Base-by-base conservation (phyloP, 306 rosid species). In the Carpinus fangiana region DNA sequence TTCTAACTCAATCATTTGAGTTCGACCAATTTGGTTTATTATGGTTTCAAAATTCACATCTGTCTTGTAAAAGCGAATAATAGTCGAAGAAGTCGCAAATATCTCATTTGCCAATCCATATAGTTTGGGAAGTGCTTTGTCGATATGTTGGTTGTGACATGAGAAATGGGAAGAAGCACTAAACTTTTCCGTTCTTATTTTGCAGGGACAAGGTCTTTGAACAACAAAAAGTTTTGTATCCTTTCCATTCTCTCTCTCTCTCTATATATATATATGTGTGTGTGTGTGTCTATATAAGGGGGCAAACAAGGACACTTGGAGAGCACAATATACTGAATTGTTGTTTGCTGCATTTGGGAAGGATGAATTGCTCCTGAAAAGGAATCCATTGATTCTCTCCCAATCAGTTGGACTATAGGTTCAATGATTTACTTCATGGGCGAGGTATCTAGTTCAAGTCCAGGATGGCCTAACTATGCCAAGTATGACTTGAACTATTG, bases 181-280 rank as follows among this genome's bases (percentile, higher is more conserved):
- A 8, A 47, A 28, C 17, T 13, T 71, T 52, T 7, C 26, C 36
- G 54, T 52, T 75, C 48, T 76, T 80, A 46, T 64, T 73, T 79
- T 78, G 83, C 96, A 95, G 98, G 90, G 97, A 95, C 90, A 89
- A 89, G 82, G 94, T 95, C 78, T 93, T 95, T 80, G 99, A 93
- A 72, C 97, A 93, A 77, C 98, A 93, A 70, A 93, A 91, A 79
- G 74, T 67, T 77, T 90, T 95, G 98, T 93, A 95, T 95, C 94
- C 96, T 94, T 85, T 85, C 76, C 34, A 38, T 52, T 72, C 65
- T 73, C 56, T 70, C 54, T 79, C 50, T 26, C 26, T 23, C 26
- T 23, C 26, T 23, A 23, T 23, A 23, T 23, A 23, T 23, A 23
- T 23, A 23, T 4, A 1, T 45, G 10, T 7, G 51, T 47, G 50